Evolutionary conservation across 2,329 filamentous ascomycete genomes (phyloP).

Genomic region (Aspergillus eucalypticola): DNA sequence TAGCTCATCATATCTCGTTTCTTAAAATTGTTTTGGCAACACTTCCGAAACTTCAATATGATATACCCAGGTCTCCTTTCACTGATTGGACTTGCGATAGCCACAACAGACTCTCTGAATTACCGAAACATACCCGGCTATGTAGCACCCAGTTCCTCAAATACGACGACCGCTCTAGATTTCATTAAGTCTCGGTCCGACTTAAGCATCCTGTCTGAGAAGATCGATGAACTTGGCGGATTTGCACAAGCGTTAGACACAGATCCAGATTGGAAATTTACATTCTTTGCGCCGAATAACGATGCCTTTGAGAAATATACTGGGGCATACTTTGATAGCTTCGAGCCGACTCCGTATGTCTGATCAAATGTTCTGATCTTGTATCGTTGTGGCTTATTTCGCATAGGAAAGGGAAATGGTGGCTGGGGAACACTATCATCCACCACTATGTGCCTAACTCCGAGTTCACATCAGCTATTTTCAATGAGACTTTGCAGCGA

Average conservation of each 20-base stretch:
- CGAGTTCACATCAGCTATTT: not conserved
- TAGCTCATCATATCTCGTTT: no score
- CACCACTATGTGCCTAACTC: slow-evolving; percentile 11
- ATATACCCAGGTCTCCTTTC: no score
- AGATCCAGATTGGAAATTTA: slow-evolving; percentile 29
- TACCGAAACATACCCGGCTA: not conserved
- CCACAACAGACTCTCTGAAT: not conserved
- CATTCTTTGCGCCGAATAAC: slow-evolving; percentile 35
- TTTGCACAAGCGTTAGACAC: slow-evolving; percentile 33
- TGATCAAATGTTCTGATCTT: no score
- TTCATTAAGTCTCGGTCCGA: not conserved
- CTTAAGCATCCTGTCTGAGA: not conserved
- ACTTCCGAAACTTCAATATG: no score
- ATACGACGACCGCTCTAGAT: not conserved
- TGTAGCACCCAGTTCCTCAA: not conserved
- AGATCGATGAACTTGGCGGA: slow-evolving; percentile 14
- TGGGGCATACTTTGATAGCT: slow-evolving; percentile 23
- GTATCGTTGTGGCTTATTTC: no score
- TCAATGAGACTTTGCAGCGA: slow-evolving; percentile 1
- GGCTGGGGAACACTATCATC: slow-evolving; percentile 5
- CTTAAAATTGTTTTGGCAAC: rapidly evolving
- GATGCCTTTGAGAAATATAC: slow-evolving; percentile 31
- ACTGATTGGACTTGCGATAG: no score
- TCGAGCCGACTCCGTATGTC: slow-evolving; percentile 3
- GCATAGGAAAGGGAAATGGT: slow-evolving; percentile 8